phyloP scores from a whole-genome alignment of 306 rosid genomes.

The Quercus dentata region DNA sequence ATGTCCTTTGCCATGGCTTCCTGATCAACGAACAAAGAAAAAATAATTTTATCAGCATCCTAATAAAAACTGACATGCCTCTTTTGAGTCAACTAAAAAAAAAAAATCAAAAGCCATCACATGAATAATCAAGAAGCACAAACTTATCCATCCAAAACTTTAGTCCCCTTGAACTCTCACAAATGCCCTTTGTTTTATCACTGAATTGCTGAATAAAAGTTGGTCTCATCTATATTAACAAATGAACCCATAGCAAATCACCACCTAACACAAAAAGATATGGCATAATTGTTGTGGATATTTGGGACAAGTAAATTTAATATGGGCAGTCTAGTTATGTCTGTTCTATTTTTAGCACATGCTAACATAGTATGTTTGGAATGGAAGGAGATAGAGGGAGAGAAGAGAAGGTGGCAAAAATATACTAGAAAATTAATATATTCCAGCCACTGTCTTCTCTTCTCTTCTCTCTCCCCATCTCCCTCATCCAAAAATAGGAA shows the following conservation, averaged over 20 bases:
- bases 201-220: background rate
- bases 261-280: background rate
- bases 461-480: no score
- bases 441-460: no score
- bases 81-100: background rate
- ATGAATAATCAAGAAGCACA: background rate
- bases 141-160: background rate
- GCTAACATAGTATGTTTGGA: no score
- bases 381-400: no score
- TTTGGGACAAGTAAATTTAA: background rate
- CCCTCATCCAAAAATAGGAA: no score
- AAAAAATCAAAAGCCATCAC: background rate
- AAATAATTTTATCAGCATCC: constrained; percentile 5
- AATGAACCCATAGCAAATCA: background rate
- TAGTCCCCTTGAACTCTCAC: background rate
- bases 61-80: background rate
- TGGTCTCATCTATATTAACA: background rate
- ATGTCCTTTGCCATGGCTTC: constrained; percentile 89
- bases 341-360: no score
- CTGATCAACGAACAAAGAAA: constrained; percentile 30
- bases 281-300: background rate
- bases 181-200: background rate
- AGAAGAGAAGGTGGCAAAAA: no score
- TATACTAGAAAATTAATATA: no score
- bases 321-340: background rate